Conservation (phyloP, 2,329 filamentous ascomycete species). For the Sporothrix pseudoabietina region DNA sequence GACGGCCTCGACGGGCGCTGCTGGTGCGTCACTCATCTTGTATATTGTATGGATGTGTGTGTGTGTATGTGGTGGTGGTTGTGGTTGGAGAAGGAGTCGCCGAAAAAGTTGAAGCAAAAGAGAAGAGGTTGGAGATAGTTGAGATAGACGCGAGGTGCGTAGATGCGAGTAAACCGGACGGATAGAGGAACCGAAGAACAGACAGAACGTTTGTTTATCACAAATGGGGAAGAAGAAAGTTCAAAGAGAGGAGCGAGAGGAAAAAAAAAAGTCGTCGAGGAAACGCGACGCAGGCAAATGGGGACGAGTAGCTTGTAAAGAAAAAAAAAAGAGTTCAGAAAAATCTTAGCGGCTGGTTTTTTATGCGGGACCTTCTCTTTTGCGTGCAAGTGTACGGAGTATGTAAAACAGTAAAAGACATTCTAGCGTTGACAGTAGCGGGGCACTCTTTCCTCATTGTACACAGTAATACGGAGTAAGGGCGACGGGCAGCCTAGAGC, state of each 20-base stretch:
- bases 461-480: not conserved
- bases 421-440: not conserved
- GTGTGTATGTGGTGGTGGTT: not conserved
- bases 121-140: not conserved
- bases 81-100: not conserved
- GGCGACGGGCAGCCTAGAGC: not conserved
- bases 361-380: slow-evolving; percentile 26
- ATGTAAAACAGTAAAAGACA: not conserved
- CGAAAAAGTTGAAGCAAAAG: not conserved
- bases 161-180: not conserved
- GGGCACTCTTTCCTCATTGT: not conserved
- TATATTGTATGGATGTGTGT: slow-evolving; percentile 24
- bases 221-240: not conserved
- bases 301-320: slow-evolving; percentile 11
- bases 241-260: not conserved
- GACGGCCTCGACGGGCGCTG: slow-evolving; percentile 36
- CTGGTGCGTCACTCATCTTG: slow-evolving; percentile 37
- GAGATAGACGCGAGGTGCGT: not conserved
- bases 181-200: not conserved
- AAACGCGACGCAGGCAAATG: slow-evolving; percentile 22
- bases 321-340: slow-evolving; percentile 26
- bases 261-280: slow-evolving; percentile 20
- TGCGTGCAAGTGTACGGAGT: not conserved
- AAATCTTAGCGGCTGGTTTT: slow-evolving; percentile 28
- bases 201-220: not conserved